phyloP scores from a whole-genome alignment of 306 rosid genomes.

The Prosopis cineraria region DNA sequence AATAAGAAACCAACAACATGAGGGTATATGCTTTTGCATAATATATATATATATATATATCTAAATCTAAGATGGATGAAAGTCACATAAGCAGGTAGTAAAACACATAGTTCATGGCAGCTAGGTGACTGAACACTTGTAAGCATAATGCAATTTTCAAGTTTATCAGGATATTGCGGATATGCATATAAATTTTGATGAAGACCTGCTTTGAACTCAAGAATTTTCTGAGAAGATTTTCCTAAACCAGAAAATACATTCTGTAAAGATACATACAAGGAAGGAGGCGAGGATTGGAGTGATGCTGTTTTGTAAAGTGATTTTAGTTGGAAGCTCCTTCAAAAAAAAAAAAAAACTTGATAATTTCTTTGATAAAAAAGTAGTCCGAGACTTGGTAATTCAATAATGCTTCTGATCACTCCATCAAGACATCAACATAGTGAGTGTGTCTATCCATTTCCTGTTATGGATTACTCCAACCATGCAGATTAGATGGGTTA shows the following conservation, averaged over 20 bases:
- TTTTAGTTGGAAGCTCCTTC: neutral
- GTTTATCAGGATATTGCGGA: neutral
- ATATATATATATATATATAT: too few species aligned
- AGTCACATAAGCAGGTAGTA: neutral
- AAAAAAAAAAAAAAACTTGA: neutral
- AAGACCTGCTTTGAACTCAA: neutral
- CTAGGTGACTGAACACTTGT: neutral
- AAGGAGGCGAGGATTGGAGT: neutral
- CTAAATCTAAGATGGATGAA: neutral
- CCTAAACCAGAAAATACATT: constrained; percentile 5
- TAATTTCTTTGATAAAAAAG: neutral
- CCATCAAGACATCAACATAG: neutral
- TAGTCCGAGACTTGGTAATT: neutral
- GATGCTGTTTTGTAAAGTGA: constrained; percentile 11
- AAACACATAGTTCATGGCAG: constrained; percentile 4
- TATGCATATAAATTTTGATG: neutral
- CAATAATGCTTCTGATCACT: constrained; percentile 2
- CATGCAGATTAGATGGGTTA: neutral
- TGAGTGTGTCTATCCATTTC: neutral
- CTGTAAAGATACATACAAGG: constrained; percentile 3
- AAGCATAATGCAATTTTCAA: neutral
- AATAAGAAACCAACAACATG: neutral
- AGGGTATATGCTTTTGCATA: too few species aligned
- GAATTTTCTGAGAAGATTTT: neutral
- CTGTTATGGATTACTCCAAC: constrained; percentile 20